Conservation (phyloP, 331 rosid species). For the Acacia concinna region DNA sequence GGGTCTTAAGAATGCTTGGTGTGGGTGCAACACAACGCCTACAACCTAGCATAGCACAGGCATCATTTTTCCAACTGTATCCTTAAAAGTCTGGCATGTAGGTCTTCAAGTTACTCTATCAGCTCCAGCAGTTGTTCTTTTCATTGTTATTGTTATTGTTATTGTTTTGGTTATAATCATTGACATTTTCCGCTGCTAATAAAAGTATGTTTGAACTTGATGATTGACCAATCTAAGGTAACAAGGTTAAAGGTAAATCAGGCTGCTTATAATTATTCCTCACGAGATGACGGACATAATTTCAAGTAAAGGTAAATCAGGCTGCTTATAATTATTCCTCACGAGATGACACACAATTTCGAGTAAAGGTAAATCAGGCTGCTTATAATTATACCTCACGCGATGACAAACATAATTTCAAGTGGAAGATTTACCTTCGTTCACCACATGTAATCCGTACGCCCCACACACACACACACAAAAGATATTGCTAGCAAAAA, state of each 20-base stretch:
- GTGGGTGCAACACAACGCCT: not conserved
- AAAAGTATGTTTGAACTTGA: not conserved
- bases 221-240: not conserved
- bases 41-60: conserved; percentile 6
- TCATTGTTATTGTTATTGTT: not conserved
- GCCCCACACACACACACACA: not conserved
- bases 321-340: not conserved
- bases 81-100: not conserved
- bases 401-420: conserved; percentile 10
- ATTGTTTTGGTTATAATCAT: not conserved
- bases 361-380: not conserved
- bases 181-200: not conserved
- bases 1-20: not conserved
- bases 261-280: not conserved
- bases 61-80: not conserved
- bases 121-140: conserved; percentile 11
- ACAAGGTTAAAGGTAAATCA: conserved; percentile 7
- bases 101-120: conserved; percentile 18
- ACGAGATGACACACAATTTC: conserved; percentile 5
- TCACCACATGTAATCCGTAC: conserved; percentile 3
- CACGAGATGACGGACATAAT: conserved; percentile 2
- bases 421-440: not conserved
- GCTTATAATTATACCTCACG: not conserved
- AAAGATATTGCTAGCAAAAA: not conserved
- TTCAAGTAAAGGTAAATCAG: too few species aligned